phyloP scores from a whole-genome alignment of 2,329 filamentous ascomycete species.

The Cytospora piceae region DNA sequence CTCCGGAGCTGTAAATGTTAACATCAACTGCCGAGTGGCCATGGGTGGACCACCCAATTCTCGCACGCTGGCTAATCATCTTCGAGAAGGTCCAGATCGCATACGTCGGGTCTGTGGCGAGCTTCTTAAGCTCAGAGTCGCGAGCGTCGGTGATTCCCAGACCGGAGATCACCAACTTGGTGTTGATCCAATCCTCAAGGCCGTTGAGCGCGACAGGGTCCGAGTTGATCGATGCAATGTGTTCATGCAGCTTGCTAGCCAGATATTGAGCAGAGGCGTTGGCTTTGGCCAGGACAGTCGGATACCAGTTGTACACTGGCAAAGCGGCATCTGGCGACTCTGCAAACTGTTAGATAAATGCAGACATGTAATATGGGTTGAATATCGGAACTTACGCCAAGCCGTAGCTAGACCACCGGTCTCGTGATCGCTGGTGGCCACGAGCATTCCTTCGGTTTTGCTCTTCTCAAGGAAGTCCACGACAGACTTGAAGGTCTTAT shows the following conservation, averaged over 20 bases:
- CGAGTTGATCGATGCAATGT: constrained; percentile 51
- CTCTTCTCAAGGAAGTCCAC: constrained; percentile 81
- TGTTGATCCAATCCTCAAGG: constrained; percentile 67
- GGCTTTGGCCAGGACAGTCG: constrained; percentile 72
- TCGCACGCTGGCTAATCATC: constrained; percentile 85
- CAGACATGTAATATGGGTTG: not conserved
- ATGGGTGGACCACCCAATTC: constrained; percentile 92
- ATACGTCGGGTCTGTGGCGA: constrained; percentile 62
- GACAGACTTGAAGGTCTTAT: constrained; percentile 81
- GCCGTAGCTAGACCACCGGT: constrained; percentile 87
- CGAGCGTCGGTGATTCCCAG: constrained; percentile 78
- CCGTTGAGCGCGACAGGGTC: constrained; percentile 40
- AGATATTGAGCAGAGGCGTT: constrained; percentile 80
- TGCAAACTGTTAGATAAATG: constrained; percentile 11
- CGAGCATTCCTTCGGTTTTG: constrained; percentile 75
- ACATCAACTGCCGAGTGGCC: constrained; percentile 94
- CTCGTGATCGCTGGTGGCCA: constrained; percentile 94
- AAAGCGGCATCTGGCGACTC: constrained; percentile 41
- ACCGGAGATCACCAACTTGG: constrained; percentile 67
- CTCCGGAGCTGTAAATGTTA: constrained; percentile 86
- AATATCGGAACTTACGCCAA: constrained; percentile 59
- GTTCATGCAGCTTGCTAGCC: constrained; percentile 61
- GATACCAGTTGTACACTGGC: constrained; percentile 76
- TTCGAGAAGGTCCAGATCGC: constrained; percentile 70
- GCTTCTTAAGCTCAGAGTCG: constrained; percentile 68